Conservation (phyloP, 2,329 filamentous ascomycete species). For the Emmonsiellopsis sp. region DNA sequence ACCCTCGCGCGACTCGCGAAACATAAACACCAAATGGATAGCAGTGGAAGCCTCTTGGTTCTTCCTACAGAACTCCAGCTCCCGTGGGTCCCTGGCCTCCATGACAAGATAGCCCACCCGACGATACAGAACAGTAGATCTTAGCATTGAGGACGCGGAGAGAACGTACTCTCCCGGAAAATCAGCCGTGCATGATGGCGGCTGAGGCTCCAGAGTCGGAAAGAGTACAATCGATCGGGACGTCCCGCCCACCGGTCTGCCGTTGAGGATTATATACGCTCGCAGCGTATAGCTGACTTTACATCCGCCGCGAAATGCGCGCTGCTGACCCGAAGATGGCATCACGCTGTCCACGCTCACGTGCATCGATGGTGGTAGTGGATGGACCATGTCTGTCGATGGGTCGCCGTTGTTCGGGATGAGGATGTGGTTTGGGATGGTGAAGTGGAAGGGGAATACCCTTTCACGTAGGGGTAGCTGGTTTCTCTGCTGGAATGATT, state of each 20-base stretch:
- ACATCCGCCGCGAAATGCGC: background rate
- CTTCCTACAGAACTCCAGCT: slow-evolving; percentile 2
- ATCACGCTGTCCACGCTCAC: background rate
- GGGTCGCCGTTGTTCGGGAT: slow-evolving; percentile 4
- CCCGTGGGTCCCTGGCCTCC: slow-evolving; percentile 2
- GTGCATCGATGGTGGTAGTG: slow-evolving; percentile 1
- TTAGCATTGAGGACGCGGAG: background rate
- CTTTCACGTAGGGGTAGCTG: background rate
- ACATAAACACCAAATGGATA: background rate
- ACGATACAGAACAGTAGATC: background rate
- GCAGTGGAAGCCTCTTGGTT: slow-evolving; percentile 2
- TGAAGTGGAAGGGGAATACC: slow-evolving; percentile 5
- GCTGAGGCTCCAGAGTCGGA: slow-evolving; percentile 4
- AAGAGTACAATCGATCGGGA: slow-evolving; percentile 1
- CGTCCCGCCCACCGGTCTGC: background rate
- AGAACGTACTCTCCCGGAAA: slow-evolving; percentile 5
- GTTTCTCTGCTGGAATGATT: background rate
- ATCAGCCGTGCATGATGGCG: slow-evolving; percentile 5
- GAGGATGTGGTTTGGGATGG: slow-evolving; percentile 5
- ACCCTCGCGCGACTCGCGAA: background rate
- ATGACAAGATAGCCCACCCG: background rate
- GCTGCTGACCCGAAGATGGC: background rate
- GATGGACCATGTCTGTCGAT: slow-evolving; percentile 3
- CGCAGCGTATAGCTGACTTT: slow-evolving; percentile 4
- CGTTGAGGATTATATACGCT: background rate